Base-by-base conservation (phyloP, 768 basidiomycete genomes). In the Krasilnikovozyma curviuscula region DNA sequence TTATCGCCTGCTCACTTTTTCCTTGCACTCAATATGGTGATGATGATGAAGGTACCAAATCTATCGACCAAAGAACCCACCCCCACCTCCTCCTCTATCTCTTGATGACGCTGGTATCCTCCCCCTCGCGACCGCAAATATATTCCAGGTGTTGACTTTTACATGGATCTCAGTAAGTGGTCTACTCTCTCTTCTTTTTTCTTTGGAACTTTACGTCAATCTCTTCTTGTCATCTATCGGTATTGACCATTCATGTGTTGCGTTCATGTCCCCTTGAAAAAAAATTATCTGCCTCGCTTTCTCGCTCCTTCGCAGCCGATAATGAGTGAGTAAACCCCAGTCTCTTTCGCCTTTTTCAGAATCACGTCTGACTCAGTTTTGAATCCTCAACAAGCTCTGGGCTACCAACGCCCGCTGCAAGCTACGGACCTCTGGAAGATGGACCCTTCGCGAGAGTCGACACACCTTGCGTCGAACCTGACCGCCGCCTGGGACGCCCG, bases 341-440 rank as follows among this genome's bases (percentile, higher is more conserved):
- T n/a, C n/a, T n/a, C n/a, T n/a, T n/a, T n/a, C n/a, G n/a, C n/a
- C n/a, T n/a, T n/a, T n/a, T n/a, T n/a, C n/a, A n/a, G n/a, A n/a
- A n/a, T n/a, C n/a, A n/a, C n/a, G n/a, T n/a, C n/a, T n/a, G n/a
- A n/a, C n/a, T n/a, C n/a, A n/a, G n/a, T n/a, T n/a, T n/a, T n/a
- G n/a, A n/a, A n/a, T n/a, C n/a, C n/a, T n/a, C n/a, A n/a, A 12
- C 32, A 38, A 18, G 5, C 27, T 19, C 65, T 77, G 33, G 79
- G 80, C 0, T 81, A 77, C 57, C 77, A 79, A 57, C 69, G 81
- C 27, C 77, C 79, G 1, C 66, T 84, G 8, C 78, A 79, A 57
- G 77, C 77, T 0, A 73, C 77, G 1, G 82, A 84, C 63, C 63
- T 83, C 12, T 81, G 79, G 78, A 74, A 73, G 57, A 65, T 83